Percentiles rank a stretch among this genome's conserved stretches.
Conservation (phyloP, 2,329 filamentous ascomycete genomes). For the Penicillium decumbens region DNA sequence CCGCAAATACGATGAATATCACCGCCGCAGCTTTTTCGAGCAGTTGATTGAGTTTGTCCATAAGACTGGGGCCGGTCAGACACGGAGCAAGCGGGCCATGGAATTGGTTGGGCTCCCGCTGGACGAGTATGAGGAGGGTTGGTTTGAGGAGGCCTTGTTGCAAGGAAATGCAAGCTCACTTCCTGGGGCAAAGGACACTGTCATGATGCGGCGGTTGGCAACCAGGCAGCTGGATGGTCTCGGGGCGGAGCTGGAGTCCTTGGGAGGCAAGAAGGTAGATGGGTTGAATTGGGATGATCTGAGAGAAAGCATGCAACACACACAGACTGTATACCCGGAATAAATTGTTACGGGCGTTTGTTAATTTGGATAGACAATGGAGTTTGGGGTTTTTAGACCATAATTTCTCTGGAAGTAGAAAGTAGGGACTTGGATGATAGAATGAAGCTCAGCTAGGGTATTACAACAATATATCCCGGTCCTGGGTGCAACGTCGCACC, state of each 20-base stretch:
- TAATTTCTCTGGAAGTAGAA: not conserved
- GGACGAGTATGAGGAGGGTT: slow-evolving; percentile 64
- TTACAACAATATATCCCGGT: not conserved
- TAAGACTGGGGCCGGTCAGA: slow-evolving; percentile 34
- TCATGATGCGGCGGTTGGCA: slow-evolving; percentile 68
- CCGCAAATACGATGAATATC: slow-evolving; percentile 58
- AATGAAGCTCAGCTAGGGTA: not conserved
- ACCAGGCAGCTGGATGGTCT: slow-evolving; percentile 50
- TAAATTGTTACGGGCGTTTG: slow-evolving; percentile 3
- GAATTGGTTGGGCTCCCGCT: slow-evolving; percentile 71
- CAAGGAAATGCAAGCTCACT: slow-evolving; percentile 61
- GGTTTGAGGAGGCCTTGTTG: slow-evolving; percentile 67
- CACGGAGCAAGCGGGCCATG: slow-evolving; percentile 54
- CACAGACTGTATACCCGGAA: slow-evolving; percentile 19
- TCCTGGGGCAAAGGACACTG: slow-evolving; percentile 64
- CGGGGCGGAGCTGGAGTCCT: slow-evolving; percentile 32
- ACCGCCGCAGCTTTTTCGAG: slow-evolving; percentile 63
- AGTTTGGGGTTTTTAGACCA: slow-evolving; percentile 7
- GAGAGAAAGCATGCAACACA: slow-evolving; percentile 33
- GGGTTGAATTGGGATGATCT: slow-evolving; percentile 52
- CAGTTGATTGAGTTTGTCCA: slow-evolving; percentile 60
- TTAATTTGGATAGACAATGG: slow-evolving; percentile 6
- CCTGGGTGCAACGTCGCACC: not conserved
- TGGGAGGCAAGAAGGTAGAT: slow-evolving; percentile 46
- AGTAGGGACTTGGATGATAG: not conserved